Evolutionary conservation across 2,329 filamentous ascomycete genomes (phyloP).

Genomic region (Fusarium sarcochroum): DNA sequence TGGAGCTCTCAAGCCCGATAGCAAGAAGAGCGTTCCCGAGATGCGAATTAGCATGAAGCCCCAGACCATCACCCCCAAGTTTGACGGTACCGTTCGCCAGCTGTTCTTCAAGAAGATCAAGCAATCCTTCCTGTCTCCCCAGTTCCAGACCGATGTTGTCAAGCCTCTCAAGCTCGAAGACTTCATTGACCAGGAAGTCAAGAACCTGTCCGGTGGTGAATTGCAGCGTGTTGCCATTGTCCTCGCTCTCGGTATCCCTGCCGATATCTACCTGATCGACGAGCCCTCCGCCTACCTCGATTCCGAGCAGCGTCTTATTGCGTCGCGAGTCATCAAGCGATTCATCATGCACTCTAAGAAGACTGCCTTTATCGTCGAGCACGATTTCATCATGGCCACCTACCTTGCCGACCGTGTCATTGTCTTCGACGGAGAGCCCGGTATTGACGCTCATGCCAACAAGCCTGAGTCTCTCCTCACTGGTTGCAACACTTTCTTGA

Average conservation of each 20-base stretch:
- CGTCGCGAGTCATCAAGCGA: constrained; percentile 96
- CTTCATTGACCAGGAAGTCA: constrained; percentile 99
- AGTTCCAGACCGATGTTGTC: constrained; percentile 99
- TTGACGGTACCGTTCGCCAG: constrained; percentile 95
- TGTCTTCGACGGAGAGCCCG: constrained; percentile 96
- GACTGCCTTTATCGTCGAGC: constrained; percentile 98
- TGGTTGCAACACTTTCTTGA: constrained; percentile 96
- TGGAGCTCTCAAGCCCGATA: constrained; percentile 92
- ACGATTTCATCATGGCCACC: constrained; percentile 98
- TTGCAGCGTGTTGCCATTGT: constrained; percentile 99
- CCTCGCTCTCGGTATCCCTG: constrained; percentile 92
- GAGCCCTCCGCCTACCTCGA: constrained; percentile 98
- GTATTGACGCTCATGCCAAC: constrained; percentile 89
- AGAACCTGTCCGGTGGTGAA: constrained; percentile 99
- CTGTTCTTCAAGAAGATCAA: constrained; percentile 99
- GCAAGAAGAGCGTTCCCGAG: constrained; percentile 80
- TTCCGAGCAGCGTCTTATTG: constrained; percentile 98
- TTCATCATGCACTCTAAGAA: constrained; percentile 99
- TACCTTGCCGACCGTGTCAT: constrained; percentile 92
- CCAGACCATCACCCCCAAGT: constrained; percentile 99
- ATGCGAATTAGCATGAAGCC: constrained; percentile 99
- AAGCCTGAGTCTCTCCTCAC: constrained; percentile 91
- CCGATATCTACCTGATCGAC: constrained; percentile 98
- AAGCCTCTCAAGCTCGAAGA: constrained; percentile 99
- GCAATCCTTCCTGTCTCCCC: constrained; percentile 92